These are phyloP conservation scores for Lycium barbarum DNA, from an alignment of 257 asterid species.

Conservation along the genomic window DNA sequence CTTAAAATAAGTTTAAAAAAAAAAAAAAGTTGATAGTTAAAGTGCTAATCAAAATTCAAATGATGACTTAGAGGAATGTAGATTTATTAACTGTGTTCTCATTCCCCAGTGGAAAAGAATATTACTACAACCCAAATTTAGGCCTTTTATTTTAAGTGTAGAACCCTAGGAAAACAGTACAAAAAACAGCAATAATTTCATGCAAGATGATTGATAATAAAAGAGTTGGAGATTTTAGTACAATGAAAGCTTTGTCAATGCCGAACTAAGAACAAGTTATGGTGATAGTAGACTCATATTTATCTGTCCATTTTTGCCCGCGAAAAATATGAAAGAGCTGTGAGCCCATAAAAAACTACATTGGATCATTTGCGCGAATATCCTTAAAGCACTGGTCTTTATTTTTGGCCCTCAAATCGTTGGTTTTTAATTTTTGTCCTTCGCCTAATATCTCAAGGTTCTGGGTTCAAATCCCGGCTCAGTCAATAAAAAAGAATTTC, in stretches of 20 bases:
- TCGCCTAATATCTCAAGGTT: too few relatives aligned
- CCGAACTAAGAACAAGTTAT: background rate
- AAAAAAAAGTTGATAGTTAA: background rate
- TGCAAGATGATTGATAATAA: background rate
- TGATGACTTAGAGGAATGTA: background rate
- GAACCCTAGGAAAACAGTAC: conserved; percentile 1
- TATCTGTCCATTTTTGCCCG: background rate
- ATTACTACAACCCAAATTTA: background rate
- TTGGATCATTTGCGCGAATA: too few relatives aligned
- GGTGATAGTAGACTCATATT: background rate
- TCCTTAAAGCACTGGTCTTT: too few relatives aligned
- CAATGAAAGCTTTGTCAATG: background rate
- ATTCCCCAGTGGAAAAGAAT: background rate
- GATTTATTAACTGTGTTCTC: background rate
- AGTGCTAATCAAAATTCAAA: conserved; percentile 13
- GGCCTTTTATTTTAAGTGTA: background rate
- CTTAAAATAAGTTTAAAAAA: too few relatives aligned
- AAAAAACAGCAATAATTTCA: background rate
- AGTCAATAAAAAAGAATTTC: too few relatives aligned
- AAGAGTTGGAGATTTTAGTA: background rate
- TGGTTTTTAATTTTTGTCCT: too few relatives aligned
- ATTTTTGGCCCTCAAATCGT: too few relatives aligned
- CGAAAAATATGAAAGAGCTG: too few relatives aligned
- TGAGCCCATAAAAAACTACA: too few relatives aligned
- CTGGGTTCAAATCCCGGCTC: too few relatives aligned